phyloP scores from a whole-genome alignment of 2,329 filamentous ascomycete genomes.

The Tolypocladium album region DNA sequence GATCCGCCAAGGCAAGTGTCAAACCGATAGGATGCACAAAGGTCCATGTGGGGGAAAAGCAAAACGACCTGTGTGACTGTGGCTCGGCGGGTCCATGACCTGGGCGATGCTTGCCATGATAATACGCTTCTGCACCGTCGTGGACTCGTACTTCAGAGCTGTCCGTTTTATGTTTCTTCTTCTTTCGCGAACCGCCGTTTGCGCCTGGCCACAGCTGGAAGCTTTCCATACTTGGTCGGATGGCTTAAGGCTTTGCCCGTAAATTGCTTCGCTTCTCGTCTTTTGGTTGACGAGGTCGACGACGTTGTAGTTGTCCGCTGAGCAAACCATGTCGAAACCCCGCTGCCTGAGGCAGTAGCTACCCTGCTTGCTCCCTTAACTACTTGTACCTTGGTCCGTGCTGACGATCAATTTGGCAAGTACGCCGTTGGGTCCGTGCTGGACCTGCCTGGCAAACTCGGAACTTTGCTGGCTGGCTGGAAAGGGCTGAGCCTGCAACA shows the following conservation, averaged over 20 bases:
- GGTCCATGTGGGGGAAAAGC: background rate
- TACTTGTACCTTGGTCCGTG: background rate
- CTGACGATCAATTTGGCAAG: background rate
- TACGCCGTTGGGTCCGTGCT: background rate
- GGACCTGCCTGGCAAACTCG: background rate
- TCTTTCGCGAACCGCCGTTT: background rate
- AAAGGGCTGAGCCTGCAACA: background rate
- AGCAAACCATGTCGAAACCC: background rate
- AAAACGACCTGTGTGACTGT: background rate
- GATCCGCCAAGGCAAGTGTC: background rate
- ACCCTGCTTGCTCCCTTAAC: too few species aligned
- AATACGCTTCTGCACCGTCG: background rate
- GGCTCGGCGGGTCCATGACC: background rate
- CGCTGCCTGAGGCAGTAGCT: background rate
- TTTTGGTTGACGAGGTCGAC: background rate
- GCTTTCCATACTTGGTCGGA: background rate
- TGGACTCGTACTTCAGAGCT: too few species aligned
- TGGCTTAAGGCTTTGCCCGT: too few species aligned
- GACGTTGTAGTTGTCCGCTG: background rate
- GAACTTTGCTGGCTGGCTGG: background rate
- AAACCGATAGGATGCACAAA: background rate
- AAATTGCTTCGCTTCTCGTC: background rate
- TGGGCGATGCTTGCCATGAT: background rate
- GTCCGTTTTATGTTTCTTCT: background rate
- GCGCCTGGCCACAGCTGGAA: background rate